Evolutionary conservation across 257 asterid species (phyloP).

Genomic region (Solanum tacnaense): DNA sequence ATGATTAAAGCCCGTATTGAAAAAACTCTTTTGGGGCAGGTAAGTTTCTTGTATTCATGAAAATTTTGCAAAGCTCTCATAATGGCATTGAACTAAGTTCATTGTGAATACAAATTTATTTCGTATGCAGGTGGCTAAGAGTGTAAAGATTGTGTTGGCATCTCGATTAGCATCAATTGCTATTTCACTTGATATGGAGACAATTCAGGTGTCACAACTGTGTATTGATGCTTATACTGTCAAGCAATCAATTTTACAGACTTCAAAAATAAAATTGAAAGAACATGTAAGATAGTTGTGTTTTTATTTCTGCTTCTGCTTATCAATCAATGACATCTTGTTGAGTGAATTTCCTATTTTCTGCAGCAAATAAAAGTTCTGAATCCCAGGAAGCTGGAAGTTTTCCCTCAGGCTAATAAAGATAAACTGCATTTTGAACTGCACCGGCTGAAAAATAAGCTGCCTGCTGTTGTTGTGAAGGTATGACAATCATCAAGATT

Average conservation of each 20-base stretch:
- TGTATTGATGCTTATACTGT: conserved; percentile 52
- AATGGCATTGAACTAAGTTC: background rate
- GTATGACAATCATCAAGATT: conserved; percentile 16
- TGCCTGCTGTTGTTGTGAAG: conserved; percentile 72
- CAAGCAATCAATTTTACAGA: conserved; percentile 58
- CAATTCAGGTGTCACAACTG: conserved; percentile 52
- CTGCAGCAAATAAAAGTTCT: conserved; percentile 57
- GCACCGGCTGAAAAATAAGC: conserved; percentile 50
- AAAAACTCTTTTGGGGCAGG: conserved; percentile 81
- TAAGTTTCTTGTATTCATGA: conserved; percentile 3
- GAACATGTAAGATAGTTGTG: conserved; percentile 34
- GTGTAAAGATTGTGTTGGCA: conserved; percentile 57
- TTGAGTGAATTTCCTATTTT: background rate
- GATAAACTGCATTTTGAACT: conserved; percentile 63
- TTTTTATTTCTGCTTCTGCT: background rate
- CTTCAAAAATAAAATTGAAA: conserved; percentile 53
- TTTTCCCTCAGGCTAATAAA: conserved; percentile 36
- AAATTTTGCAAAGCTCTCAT: background rate
- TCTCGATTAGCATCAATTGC: conserved; percentile 54
- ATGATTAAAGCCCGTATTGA: conserved; percentile 75
- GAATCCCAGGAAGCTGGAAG: conserved; percentile 45
- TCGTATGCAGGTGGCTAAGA: conserved; percentile 63
- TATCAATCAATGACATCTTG: background rate
- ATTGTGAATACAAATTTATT: background rate
- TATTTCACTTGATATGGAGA: conserved; percentile 63